Evolutionary conservation across 75 land plant genomes (phyloP).

Genomic region (Pseudotsuga menziesii): DNA sequence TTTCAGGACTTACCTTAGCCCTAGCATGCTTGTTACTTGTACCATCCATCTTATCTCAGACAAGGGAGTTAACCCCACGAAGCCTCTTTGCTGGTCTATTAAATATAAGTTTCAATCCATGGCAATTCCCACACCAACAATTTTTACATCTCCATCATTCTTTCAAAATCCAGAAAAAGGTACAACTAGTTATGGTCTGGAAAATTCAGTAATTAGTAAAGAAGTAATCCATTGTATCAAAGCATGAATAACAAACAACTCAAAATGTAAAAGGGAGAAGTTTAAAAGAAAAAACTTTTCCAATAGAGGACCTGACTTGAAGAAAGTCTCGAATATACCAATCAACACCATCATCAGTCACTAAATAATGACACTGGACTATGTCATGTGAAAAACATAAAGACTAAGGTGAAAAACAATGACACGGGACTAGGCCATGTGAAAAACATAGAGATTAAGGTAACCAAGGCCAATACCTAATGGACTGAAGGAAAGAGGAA

Average conservation of each 20-base stretch:
- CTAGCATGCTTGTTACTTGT: conserved; percentile 88
- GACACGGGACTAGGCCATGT: no score
- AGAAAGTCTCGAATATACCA: conserved; percentile 71
- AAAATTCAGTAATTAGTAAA: background rate
- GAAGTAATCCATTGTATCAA: background rate
- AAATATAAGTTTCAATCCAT: conserved; percentile 83
- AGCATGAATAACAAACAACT: background rate
- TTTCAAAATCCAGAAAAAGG: conserved; percentile 22
- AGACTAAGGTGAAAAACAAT: no score
- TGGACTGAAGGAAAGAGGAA: no score
- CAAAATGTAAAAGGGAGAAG: background rate
- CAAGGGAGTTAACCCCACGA: conserved; percentile 67
- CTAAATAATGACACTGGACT: no score
- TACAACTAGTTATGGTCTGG: no score
- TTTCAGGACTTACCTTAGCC: conserved; percentile 57
- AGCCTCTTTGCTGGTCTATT: conserved; percentile 80
- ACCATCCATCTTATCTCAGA: conserved; percentile 96
- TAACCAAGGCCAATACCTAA: no score
- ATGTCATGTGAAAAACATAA: no score
- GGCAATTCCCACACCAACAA: conserved; percentile 99
- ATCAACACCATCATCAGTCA: no score
- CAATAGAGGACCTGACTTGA: conserved; percentile 87
- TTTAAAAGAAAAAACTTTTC: conserved; percentile 47
- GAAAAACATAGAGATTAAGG: no score
- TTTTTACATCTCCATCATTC: conserved; percentile 97